Evolutionary conservation across 768 basidiomycete species (phyloP).

Genomic region (Tylopilus cervinicoccineus): DNA sequence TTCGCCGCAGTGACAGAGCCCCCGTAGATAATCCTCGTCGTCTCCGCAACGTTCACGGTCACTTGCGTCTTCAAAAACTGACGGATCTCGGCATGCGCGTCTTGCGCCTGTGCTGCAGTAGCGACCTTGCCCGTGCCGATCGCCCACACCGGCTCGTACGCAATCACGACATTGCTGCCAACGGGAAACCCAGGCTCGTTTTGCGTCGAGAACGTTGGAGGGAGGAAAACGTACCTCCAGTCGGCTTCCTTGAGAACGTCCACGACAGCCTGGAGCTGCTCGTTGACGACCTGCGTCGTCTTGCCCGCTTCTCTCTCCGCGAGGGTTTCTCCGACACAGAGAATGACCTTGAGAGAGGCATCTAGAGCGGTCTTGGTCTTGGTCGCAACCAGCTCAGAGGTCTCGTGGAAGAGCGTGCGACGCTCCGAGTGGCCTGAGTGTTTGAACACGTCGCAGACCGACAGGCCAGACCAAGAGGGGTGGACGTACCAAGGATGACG

Average conservation of each 20-base stretch:
- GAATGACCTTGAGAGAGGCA: conserved; percentile 77
- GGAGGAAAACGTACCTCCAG: conserved; percentile 63
- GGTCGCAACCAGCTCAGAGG: conserved; percentile 73
- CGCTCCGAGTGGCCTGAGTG: conserved; percentile 89
- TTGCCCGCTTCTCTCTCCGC: conserved; percentile 75
- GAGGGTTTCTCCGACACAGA: conserved; percentile 95
- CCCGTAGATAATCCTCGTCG: conserved; percentile 90
- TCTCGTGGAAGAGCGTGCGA: conserved; percentile 87
- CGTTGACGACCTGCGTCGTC: conserved; percentile 77
- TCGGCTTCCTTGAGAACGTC: conserved; percentile 51
- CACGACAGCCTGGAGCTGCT: conserved; percentile 76
- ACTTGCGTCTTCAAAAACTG: conserved; percentile 63
- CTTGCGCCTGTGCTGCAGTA: conserved; percentile 87
- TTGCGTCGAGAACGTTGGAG: background rate
- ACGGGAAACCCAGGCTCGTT: background rate
- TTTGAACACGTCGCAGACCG: background rate
- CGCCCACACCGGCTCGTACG: conserved; percentile 98
- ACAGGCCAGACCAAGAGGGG: too few relatives aligned
- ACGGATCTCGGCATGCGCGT: conserved; percentile 83
- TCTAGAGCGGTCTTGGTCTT: conserved; percentile 86
- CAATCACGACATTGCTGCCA: conserved; percentile 84
- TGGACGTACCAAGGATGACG: conserved; percentile 76
- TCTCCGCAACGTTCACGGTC: conserved; percentile 63
- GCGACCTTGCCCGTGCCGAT: conserved; percentile 98
- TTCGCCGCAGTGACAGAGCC: conserved; percentile 91